Base-by-base conservation (phyloP, 2,329 filamentous ascomycete genomes). In the Xylariales sp. region DNA sequence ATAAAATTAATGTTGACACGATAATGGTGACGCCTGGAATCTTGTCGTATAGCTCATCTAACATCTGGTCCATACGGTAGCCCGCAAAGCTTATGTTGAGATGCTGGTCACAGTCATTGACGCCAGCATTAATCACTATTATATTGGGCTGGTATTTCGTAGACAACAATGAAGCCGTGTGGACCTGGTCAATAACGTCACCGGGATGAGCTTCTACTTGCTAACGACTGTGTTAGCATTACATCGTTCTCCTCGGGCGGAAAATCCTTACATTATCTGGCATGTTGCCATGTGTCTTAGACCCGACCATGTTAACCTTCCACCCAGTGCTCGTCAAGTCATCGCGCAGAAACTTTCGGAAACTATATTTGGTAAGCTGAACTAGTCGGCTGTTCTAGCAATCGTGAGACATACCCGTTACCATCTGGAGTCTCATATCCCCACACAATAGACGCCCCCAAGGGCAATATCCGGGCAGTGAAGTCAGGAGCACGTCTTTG, bases 221-320 rank as follows among this genome's bases (percentile, higher is more conserved):
- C 34, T 37, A 14, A 7, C 9, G 7, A 9, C 5, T 18, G 12
- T 20, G 14, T 37, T 35, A 21, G 18, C 14, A 3, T 18, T 37
- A 37, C 15, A 11, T 18, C 5, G 9, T 7, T 21, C 10, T 16
- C 29, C 29, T 10, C 9, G 29, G 29, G 9, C 9, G 7, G 29
- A 16, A 14, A 7, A 7, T 22, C n/a, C 19, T 16, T 19, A 43
- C 41, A 20, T 39, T 43, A 8, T 43, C 35, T 2, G 11, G 7
- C 35, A 39, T 43, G 31, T 10, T 34, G 21, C 41, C 41, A 14
- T 39, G 21, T 20, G 16, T 3, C 22, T 33, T 43, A 11, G 29
- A 34, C 5, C 41, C 41, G 15, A 43, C 41, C 41, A 43, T 43
- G 12, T 43, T 16, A 7, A 43, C 41, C 14, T 20, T 27, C 41